Conservation (phyloP, 495 filamentous ascomycete species). For the Hyaloscypha bicolor region DNA sequence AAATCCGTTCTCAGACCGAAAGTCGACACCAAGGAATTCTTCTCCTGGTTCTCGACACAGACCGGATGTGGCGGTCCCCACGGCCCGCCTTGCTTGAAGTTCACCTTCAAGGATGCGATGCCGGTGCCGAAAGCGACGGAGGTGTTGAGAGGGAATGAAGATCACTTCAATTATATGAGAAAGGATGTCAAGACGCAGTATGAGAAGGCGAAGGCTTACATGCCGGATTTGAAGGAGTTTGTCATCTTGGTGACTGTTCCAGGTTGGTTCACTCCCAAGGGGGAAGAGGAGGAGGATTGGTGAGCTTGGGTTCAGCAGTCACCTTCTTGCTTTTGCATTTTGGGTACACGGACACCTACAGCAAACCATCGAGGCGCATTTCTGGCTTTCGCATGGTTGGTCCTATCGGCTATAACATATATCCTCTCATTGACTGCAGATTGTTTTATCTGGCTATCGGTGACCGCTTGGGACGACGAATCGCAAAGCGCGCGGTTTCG, state of each 20-base stretch:
- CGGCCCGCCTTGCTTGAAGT: slow-evolving; percentile 14
- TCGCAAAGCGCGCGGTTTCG: too few relatives aligned
- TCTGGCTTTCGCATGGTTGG: too few relatives aligned
- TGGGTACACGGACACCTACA: too few relatives aligned
- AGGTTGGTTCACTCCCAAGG: slow-evolving; percentile 3
- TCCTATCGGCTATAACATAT: too few relatives aligned
- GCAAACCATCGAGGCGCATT: too few relatives aligned
- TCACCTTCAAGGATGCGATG: slow-evolving; percentile 26
- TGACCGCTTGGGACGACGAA: too few relatives aligned
- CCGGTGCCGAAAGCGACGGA: slow-evolving; percentile 12
- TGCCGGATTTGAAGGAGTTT: slow-evolving; percentile 23
- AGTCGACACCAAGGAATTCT: slow-evolving; percentile 13
- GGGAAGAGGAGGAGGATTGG: slow-evolving; percentile 2
- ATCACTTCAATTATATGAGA: slow-evolving; percentile 22
- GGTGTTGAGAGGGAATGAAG: slow-evolving; percentile 19
- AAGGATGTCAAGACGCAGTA: slow-evolving; percentile 22
- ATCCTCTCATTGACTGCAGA: too few relatives aligned
- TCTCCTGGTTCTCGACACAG: slow-evolving; percentile 14
- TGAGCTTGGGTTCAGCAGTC: not conserved
- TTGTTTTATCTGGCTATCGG: too few relatives aligned
- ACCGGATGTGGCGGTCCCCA: not conserved
- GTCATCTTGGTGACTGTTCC: slow-evolving; percentile 22
- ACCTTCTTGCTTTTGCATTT: too few relatives aligned
- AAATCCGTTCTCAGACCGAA: slow-evolving; percentile 13
- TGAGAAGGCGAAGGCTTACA: slow-evolving; percentile 11